These are phyloP conservation scores for Cornus controversa DNA, from an alignment of 148 eudicot genomes.

Conservation along the genomic window DNA sequence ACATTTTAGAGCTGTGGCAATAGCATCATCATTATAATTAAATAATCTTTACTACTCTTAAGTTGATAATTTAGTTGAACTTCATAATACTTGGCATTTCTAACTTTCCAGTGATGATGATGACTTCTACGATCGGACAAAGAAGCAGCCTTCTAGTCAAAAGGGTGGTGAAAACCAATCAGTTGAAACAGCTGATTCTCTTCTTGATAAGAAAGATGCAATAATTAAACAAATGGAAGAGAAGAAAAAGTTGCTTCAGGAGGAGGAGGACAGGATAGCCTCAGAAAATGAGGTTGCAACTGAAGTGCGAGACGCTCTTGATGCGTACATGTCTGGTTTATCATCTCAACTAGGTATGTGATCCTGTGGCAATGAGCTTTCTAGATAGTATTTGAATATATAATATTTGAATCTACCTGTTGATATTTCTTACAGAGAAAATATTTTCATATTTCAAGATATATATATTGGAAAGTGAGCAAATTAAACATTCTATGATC, in stretches of 20 bases:
- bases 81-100: not conserved
- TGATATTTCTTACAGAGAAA: not conserved
- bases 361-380: not conserved
- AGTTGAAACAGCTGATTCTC: constrained; percentile 97
- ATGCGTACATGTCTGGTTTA: constrained; percentile 88
- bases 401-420: not conserved
- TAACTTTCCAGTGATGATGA: constrained; percentile 71
- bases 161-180: constrained; percentile 60
- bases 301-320: constrained; percentile 80
- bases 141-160: constrained; percentile 47
- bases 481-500: no score
- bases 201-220: constrained; percentile 81
- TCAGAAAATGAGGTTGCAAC: constrained; percentile 35
- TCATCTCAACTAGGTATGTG: constrained; percentile 84
- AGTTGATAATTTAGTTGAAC: not conserved
- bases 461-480: no score
- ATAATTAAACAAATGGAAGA: constrained; percentile 73
- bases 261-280: constrained; percentile 53
- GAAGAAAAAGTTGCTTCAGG: constrained; percentile 50
- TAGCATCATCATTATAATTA: no score
- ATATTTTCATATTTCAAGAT: no score
- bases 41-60: no score
- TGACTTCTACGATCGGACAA: constrained; percentile 92
- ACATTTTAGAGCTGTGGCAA: no score
- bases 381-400: not conserved